phyloP scores from a whole-genome alignment of 1,284 basidiomycete species.

The Leccinum variabile region DNA sequence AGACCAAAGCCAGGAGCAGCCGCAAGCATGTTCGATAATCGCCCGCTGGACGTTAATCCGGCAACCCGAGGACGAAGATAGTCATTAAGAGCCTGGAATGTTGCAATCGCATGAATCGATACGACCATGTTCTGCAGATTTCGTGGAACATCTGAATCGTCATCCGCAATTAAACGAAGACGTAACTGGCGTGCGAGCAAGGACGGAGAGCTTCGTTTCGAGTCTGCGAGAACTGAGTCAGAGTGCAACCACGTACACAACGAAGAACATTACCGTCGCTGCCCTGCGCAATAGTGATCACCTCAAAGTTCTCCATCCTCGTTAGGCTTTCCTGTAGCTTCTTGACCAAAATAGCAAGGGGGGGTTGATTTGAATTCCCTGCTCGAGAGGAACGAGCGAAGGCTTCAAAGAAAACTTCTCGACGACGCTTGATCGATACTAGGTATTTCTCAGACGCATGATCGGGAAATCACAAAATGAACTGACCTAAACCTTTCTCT shows the following conservation, averaged over 20 bases:
- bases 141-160: slow-evolving; percentile 84
- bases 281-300: slow-evolving; percentile 80
- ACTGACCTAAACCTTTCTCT: slow-evolving; percentile 46
- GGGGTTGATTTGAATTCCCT: slow-evolving; percentile 49
- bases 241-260: slow-evolving; percentile 2
- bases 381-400: slow-evolving; percentile 60
- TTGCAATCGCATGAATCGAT: slow-evolving; percentile 95
- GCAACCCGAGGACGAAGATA: slow-evolving; percentile 89
- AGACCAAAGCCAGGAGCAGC: slow-evolving; percentile 72
- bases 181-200: slow-evolving; percentile 86
- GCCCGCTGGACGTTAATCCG: slow-evolving; percentile 64
- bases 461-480: slow-evolving; percentile 8
- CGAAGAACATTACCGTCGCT: slow-evolving; percentile 55
- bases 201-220: slow-evolving; percentile 83
- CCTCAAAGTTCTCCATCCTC: slow-evolving; percentile 92
- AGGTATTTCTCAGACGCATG: slow-evolving; percentile 13
- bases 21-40: slow-evolving; percentile 86
- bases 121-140: slow-evolving; percentile 88
- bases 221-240: slow-evolving; percentile 49
- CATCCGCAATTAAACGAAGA: slow-evolving; percentile 83
- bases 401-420: slow-evolving; percentile 73
- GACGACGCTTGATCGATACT: slow-evolving; percentile 62
- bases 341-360: slow-evolving; percentile 85
- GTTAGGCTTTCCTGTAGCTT: slow-evolving; percentile 93
- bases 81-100: slow-evolving; percentile 92